phyloP scores from a whole-genome alignment of 2,329 filamentous ascomycete species.

The Verticillium dahliae region DNA sequence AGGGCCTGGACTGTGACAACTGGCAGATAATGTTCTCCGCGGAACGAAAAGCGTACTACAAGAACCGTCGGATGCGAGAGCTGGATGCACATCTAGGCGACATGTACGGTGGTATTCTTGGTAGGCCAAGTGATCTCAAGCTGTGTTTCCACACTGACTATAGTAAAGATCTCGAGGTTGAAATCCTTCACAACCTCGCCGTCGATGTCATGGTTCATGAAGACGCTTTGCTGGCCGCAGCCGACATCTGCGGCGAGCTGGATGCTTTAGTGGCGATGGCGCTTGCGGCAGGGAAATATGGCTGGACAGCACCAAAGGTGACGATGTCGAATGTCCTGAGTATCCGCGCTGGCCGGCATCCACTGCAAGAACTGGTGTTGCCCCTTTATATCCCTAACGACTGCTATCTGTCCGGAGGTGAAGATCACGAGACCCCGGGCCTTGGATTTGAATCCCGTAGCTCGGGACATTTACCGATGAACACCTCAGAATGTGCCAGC shows the following conservation, averaged over 20 bases:
- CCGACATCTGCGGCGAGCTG: conserved; percentile 77
- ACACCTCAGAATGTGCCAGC: conserved; percentile 25
- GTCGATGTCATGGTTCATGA: conserved; percentile 65
- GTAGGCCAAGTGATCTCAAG: conserved; percentile 34
- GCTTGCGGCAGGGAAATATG: conserved; percentile 67
- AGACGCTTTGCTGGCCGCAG: conserved; percentile 58
- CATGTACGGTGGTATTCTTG: conserved; percentile 75
- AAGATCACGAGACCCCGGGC: conserved; percentile 16
- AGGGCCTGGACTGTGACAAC: conserved; percentile 42
- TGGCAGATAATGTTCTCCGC: conserved; percentile 79
- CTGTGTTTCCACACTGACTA: neutral
- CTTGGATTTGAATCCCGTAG: too few relatives aligned
- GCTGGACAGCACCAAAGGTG: conserved; percentile 63
- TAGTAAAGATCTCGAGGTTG: conserved; percentile 70
- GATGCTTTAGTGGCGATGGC: conserved; percentile 80
- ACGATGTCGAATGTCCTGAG: conserved; percentile 62
- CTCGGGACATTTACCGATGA: neutral
- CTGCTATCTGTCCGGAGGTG: conserved; percentile 60
- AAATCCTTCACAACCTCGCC: conserved; percentile 74
- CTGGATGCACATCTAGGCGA: conserved; percentile 81
- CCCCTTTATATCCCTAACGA: conserved; percentile 78
- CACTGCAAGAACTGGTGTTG: conserved; percentile 79
- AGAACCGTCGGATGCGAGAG: conserved; percentile 72
- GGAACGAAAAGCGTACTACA: conserved; percentile 72
- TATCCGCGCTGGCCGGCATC: conserved; percentile 76